phyloP scores from a whole-genome alignment of 2,329 filamentous ascomycete genomes.

The Nothomitra cinnamomea region DNA sequence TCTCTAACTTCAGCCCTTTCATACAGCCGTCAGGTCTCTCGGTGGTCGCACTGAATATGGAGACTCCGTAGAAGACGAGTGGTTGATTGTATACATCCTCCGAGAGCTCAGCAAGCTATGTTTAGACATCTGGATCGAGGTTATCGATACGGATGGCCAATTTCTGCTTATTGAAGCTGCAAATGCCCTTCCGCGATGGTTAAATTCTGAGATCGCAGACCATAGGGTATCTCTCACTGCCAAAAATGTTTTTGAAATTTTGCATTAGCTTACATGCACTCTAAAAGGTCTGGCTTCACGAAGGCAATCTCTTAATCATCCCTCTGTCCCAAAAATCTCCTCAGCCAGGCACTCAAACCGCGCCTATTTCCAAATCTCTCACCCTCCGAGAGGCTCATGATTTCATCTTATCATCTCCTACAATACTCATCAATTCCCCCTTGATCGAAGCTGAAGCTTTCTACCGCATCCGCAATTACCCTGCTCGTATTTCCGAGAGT shows the following conservation, averaged over 20 bases:
- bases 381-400: conserved; percentile 46
- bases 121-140: conserved; percentile 60
- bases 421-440: conserved; percentile 49
- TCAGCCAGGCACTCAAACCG: conserved; percentile 7
- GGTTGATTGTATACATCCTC: conserved; percentile 84
- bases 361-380: conserved; percentile 28
- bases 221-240: conserved; percentile 39
- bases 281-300: conserved; percentile 61
- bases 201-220: conserved; percentile 77
- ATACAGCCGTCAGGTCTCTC: conserved; percentile 37
- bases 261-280: neutral
- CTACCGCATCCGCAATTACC: conserved; percentile 72
- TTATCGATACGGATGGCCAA: conserved; percentile 81
- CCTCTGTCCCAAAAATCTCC: conserved; percentile 25
- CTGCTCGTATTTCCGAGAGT: conserved; percentile 52
- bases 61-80: conserved; percentile 92
- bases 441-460: conserved; percentile 80
- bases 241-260: neutral
- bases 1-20: conserved; percentile 1
- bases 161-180: conserved; percentile 92
- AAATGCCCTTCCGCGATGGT: conserved; percentile 70
- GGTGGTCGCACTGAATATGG: conserved; percentile 72
- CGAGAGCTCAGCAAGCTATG: conserved; percentile 62
- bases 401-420: conserved; percentile 38
- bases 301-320: conserved; percentile 59